Base-by-base conservation (phyloP, 441 rosid genomes). In the Manihot esculenta region DNA sequence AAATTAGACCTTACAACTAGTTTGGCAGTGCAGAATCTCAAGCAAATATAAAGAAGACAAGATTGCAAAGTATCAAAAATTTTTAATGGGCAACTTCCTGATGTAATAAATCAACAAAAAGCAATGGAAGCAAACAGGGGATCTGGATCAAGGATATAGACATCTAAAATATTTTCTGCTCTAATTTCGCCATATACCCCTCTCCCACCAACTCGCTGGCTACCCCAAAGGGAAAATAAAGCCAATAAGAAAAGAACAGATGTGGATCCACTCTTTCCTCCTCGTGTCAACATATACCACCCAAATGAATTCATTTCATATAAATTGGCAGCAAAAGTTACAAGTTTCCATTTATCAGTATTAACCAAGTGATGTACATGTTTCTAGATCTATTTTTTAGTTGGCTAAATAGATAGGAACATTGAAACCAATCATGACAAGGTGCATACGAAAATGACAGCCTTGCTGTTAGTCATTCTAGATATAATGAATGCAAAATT, bases 381-480 rank as follows among this genome's bases (percentile, higher is more conserved):
- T 26, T 21, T n/a, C 20, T 23, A 58, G 70, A 72, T 65, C 76
- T 65, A 51, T 45, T 72, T 57, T n/a, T 47, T 3, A 23, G 15
- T 7, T 51, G 14, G 10, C 35, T 8, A 18, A 8, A 42, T 45
- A 51, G 45, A 62, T 60, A 5, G 11, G 44, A 55, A 35, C 7
- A 68, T 45, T 53, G 44, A 26, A 50, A 26, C 30, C 45, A 47
- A 27, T 66, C n/a, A 47, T 62, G 69, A 69, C 55, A 45, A 68
- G 23, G 6, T 8, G 51, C 64, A 62, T 66, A 69, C 60, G 62
- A 72, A 73, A 70, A 11, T 35, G 30, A 62, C 49, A 56, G 68
- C 68, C 53, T 66, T 33, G 30, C 68, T 49, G 59, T 44, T 38
- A 71, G 23, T 53, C 49, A 38, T 20, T 10, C n/a, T 10, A 59